Base-by-base conservation (phyloP, 768 basidiomycete species). In the Lactifluus hygrophoroides region DNA sequence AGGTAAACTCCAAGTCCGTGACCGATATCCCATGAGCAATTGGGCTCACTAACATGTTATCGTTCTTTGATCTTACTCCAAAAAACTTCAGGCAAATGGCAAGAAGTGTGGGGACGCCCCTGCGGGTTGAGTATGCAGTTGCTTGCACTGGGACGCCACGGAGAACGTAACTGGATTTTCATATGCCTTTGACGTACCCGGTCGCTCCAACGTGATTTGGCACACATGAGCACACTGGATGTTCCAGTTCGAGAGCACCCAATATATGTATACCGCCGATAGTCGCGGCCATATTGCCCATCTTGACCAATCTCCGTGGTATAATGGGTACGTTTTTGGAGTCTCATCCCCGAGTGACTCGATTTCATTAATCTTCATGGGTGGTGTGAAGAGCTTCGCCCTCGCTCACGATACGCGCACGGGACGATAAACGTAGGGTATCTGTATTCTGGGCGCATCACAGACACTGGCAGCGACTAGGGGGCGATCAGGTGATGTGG, bases 291-390 rank as follows among this genome's bases (percentile, higher is more conserved):
- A 40, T 61, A n/a, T 64, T 68, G 27, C 67, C 67, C 5, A 46
- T 68, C 30, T 45, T 60, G 17, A 62, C 67, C 6, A 61, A 66
- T 45, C 37, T 51, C 8, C 46, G 66, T 50, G 46, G 60, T 16
- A 46, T 47, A 40, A 56, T 62, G n/a, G 66, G 66, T 16, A 65
- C 66, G 1, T 68, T 1, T 68, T 68, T 51, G 66, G 52, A 34
- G 66, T 66, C 51, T 50, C 67, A 43, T 64, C 66, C 10, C 44
- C 66, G 37, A 8, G 50, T 68, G 17, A 35, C 66, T 27, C 67
- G 65, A 1, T 68, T 19, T 66, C 66, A 16, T 44, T 67, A 17
- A 55, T 64, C 32, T 68, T 68, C 55, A 58, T 68, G 61, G 67
- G n/a, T 66, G 60, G 44, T 66, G 67, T 2, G 54, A 61, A 8